These are phyloP conservation scores for Megacollybia marginata DNA, from an alignment of 768 basidiomycete genomes.

Conservation along the genomic window DNA sequence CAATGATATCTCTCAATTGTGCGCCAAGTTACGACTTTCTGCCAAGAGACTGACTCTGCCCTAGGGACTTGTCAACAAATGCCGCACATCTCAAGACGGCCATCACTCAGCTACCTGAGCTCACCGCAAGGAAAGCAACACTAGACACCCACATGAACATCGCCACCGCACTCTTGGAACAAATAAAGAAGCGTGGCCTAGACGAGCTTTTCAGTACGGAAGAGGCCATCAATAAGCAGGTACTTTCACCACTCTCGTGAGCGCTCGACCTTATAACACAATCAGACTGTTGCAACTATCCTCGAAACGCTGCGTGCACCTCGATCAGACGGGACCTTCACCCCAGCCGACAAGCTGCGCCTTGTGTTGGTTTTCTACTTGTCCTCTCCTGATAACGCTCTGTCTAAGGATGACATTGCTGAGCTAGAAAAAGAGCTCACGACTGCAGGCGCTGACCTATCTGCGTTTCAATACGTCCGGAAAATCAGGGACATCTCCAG, in stretches of 20 bases:
- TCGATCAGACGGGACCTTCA: slow-evolving; percentile 58
- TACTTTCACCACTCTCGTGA: slow-evolving; percentile 14
- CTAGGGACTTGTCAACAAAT: slow-evolving; percentile 84
- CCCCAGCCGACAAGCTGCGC: slow-evolving; percentile 81
- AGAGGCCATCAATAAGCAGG: slow-evolving; percentile 85
- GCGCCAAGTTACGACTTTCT: slow-evolving; percentile 18
- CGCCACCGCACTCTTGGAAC: slow-evolving; percentile 87
- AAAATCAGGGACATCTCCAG: slow-evolving; percentile 85
- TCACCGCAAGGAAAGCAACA: slow-evolving; percentile 93
- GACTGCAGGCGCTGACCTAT: slow-evolving; percentile 68
- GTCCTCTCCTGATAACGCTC: slow-evolving; percentile 69
- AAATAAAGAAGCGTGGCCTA: slow-evolving; percentile 90
- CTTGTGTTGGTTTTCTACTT: slow-evolving; percentile 95
- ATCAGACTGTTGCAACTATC: slow-evolving; percentile 67
- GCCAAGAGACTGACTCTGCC: background rate
- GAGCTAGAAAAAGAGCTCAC: slow-evolving; percentile 88
- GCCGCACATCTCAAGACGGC: slow-evolving; percentile 94
- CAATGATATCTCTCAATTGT: slow-evolving; percentile 93
- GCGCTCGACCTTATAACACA: background rate
- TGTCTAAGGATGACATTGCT: slow-evolving; percentile 81
- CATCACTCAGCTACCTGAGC: slow-evolving; percentile 92
- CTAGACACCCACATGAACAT: slow-evolving; percentile 99
- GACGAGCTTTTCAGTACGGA: slow-evolving; percentile 98
- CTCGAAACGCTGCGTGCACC: slow-evolving; percentile 81
- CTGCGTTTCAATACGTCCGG: slow-evolving; percentile 89